phyloP scores from a whole-genome alignment of 2,329 filamentous ascomycete genomes.

The Neofusicoccum parvum region DNA sequence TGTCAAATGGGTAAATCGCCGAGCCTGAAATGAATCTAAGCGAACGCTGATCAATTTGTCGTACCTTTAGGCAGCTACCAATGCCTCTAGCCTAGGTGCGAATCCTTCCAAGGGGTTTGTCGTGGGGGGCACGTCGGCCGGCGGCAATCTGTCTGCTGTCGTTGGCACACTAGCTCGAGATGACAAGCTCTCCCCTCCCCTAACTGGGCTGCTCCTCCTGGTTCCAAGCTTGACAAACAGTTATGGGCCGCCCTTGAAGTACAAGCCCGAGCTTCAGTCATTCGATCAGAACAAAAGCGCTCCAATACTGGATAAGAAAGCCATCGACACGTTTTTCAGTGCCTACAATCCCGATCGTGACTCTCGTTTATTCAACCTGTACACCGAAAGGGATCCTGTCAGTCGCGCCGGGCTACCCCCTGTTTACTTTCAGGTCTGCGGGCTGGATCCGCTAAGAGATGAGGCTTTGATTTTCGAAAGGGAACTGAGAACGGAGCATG shows the following conservation, averaged over 20 bases:
- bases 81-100: constrained; percentile 23
- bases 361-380: constrained; percentile 31
- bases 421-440: constrained; percentile 55
- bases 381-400: not conserved
- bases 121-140: constrained; percentile 26
- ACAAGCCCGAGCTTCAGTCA: constrained; percentile 24
- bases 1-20: constrained; percentile 25
- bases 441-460: constrained; percentile 53
- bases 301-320: constrained; percentile 23
- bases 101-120: constrained; percentile 26
- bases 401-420: constrained; percentile 39
- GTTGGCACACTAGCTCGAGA: constrained; percentile 27
- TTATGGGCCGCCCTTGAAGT: constrained; percentile 28
- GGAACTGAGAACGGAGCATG: constrained; percentile 47
- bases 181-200: constrained; percentile 23
- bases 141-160: constrained; percentile 26
- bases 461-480: constrained; percentile 57
- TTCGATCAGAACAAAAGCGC: constrained; percentile 26
- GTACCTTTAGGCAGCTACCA: constrained; percentile 19
- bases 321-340: constrained; percentile 21
- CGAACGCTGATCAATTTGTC: no score
- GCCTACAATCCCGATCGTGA: constrained; percentile 35
- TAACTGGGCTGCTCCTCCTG: constrained; percentile 25
- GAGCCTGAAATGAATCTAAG: no score
- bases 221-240: constrained; percentile 29